Percentiles rank a stretch among this genome's conserved stretches.
These are phyloP conservation scores for Ustilago hordei DNA, from an alignment of 1,284 basidiomycete species.

Conservation along the genomic window DNA sequence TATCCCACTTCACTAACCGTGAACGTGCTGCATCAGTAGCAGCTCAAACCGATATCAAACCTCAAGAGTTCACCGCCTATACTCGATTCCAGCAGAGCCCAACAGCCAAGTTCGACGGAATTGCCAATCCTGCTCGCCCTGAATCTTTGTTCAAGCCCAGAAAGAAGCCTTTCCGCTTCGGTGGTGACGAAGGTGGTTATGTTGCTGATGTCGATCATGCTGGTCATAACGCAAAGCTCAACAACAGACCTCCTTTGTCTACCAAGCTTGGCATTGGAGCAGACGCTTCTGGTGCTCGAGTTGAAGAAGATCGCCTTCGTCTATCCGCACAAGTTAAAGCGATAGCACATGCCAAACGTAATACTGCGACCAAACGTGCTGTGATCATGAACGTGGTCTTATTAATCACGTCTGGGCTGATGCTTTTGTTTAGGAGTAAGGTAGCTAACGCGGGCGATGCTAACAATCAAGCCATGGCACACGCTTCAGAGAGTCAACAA, in stretches of 20 bases:
- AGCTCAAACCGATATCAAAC: background rate
- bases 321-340: too few relatives aligned
- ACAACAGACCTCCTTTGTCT: constrained; percentile 7
- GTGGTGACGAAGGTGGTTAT: constrained; percentile 22
- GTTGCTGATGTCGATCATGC: constrained; percentile 19
- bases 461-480: constrained; percentile 9
- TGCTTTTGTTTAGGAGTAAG: background rate
- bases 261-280: background rate
- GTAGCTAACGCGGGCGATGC: constrained; percentile 5
- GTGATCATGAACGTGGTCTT: background rate
- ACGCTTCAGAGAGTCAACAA: constrained; percentile 3
- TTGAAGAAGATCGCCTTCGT: background rate
- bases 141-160: background rate
- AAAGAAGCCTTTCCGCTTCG: constrained; percentile 13
- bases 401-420: background rate
- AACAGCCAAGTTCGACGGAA: background rate
- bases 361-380: background rate
- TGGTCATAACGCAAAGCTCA: background rate
- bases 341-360: too few relatives aligned
- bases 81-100: constrained; percentile 2
- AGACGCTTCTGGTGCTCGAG: background rate
- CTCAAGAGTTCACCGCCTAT: background rate
- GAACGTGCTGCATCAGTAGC: constrained; percentile 7
- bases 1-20: constrained; percentile 7
- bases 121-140: background rate